These are phyloP conservation scores for Lodderomyces parapsilosis DNA, from an alignment of 1,139 yeast species.

Conservation along the genomic window DNA sequence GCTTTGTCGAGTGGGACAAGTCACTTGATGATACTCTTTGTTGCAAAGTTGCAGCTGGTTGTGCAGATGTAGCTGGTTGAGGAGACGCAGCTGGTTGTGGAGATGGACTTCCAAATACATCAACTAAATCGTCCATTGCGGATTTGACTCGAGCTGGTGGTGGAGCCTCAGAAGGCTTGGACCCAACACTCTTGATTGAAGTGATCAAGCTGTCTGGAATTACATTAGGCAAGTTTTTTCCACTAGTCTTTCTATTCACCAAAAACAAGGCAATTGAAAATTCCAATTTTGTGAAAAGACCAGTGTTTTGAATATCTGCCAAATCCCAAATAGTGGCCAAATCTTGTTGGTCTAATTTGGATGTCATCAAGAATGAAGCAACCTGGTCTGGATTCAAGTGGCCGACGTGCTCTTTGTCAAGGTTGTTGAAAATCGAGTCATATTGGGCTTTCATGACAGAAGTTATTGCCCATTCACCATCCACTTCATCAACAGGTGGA, in stretches of 20 bases:
- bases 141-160: conserved; percentile 27
- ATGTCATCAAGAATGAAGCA: conserved; percentile 85
- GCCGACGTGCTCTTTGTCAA: conserved; percentile 69
- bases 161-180: not conserved
- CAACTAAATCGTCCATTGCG: conserved; percentile 65
- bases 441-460: conserved; percentile 74
- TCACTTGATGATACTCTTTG: conserved; percentile 36
- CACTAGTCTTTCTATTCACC: conserved; percentile 80
- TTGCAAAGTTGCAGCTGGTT: conserved; percentile 10
- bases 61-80: conserved; percentile 17
- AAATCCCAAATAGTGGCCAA: conserved; percentile 94
- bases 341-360: conserved; percentile 80
- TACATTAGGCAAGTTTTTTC: conserved; percentile 71
- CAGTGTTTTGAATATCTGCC: conserved; percentile 86
- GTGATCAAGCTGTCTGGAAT: conserved; percentile 55
- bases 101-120: conserved; percentile 47
- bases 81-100: conserved; percentile 13
- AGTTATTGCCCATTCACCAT: conserved; percentile 64
- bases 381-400: conserved; percentile 73
- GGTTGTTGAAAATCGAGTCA: conserved; percentile 71
- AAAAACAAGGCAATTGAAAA: conserved; percentile 93
- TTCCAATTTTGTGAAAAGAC: conserved; percentile 75
- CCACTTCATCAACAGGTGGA: conserved; percentile 14
- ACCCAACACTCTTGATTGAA: conserved; percentile 20
- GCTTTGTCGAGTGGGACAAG: conserved; percentile 37